Base-by-base conservation (phyloP, 352 stramenopile genomes). In the Phytophthora tubulina region DNA sequence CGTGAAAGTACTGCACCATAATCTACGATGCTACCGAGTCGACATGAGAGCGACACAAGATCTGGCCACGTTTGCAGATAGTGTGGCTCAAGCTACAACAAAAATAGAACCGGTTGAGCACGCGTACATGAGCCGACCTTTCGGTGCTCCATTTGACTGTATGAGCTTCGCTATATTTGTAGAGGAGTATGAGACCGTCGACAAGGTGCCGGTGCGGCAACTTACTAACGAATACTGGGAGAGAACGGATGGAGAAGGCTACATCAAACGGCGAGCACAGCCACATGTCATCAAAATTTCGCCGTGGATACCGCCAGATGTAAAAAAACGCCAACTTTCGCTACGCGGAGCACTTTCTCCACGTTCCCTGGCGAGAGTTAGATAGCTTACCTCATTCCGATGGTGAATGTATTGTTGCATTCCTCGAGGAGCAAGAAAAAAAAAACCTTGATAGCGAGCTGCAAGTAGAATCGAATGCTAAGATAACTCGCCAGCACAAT, bases 91-190 rank as follows among this genome's bases (percentile, higher is more conserved):
- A 41, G 3, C 15, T 8, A 50, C 39, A 41, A 4, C 11, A 38
- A 17, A 35, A 33, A 38, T 67, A 11, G 59, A 67, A 27, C 48
- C 15, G 3, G 30, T 67, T 38, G 59, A 67, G 11, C n/a, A 31
- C 3, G 46, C 59, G 14, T 60, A 60, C 17, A 67, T 60, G 46
- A 46, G 46, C 36, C 39, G 54, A 10, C 54, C 54, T 33, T 7
- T 1, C 5, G n/a, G 45, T 14, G 33, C 21, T 10, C 6, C 3
- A 4, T 66, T 66, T 30, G 46, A 66, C 3, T 8, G 2, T 6
- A 66, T 52, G 60, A 54, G 41, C 10, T 52, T 63, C n/a, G 62
- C 42, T 44, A 52, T 52, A 1, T 69, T 69, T 14, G 44, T 44
- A 10, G 63, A 70, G 38, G 9, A 41, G 3, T 56, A 27, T 4